phyloP scores from a whole-genome alignment of 805 yeast genomes.

The Tetrapisispora phaffii region DNA sequence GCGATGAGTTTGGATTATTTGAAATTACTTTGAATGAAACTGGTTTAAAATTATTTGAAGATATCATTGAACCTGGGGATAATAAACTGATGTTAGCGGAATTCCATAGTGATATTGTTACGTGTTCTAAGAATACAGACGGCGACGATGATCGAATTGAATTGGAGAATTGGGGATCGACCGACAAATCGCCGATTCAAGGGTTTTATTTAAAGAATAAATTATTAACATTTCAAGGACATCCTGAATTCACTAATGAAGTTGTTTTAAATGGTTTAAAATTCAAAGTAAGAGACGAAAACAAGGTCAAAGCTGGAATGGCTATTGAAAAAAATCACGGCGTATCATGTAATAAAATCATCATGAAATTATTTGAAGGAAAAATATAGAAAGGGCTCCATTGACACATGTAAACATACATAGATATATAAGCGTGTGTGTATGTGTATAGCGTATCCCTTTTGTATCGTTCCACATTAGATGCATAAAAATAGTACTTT shows the following conservation, averaged over 20 bases:
- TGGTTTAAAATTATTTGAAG: conserved; percentile 15
- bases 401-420: too few species aligned
- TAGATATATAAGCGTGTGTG: too few species aligned
- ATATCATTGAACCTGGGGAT: conserved; percentile 2
- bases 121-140: conserved; percentile 6
- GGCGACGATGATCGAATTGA: background rate
- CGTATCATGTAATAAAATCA: background rate
- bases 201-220: conserved; percentile 48
- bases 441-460: background rate
- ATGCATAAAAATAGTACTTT: too few species aligned
- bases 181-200: conserved; percentile 50
- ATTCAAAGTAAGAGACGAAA: background rate
- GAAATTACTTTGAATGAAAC: conserved; percentile 38
- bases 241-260: conserved; percentile 62
- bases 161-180: conserved; percentile 39
- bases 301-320: conserved; percentile 2
- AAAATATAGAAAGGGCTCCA: background rate
- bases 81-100: conserved; percentile 37
- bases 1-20: conserved; percentile 66
- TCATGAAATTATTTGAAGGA: background rate
- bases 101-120: conserved; percentile 50
- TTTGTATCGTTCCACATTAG: too few species aligned
- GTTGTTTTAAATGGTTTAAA: conserved; percentile 13
- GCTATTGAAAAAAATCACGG: background rate
- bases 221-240: conserved; percentile 74